Evolutionary conservation across 306 rosid genomes (phyloP).

Genomic region (Purshia tridentata): DNA sequence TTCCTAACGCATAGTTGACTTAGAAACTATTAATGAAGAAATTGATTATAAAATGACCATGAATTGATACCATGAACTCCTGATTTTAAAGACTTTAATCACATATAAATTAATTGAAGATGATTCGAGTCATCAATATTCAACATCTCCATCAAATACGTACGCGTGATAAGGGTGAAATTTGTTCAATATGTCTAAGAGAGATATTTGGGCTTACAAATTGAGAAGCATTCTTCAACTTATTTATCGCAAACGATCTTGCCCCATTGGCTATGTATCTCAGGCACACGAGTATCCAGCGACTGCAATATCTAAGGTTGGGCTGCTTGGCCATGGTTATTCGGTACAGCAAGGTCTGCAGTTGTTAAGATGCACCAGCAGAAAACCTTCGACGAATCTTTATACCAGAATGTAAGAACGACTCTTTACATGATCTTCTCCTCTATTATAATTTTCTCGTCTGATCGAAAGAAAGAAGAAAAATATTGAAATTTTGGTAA

Average conservation of each 20-base stretch:
- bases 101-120: too few species aligned
- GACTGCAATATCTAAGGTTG: constrained; percentile 8
- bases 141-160: too few species aligned
- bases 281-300: constrained; percentile 19
- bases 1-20: too few species aligned
- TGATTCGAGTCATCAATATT: too few species aligned
- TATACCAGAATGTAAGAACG: constrained; percentile 32
- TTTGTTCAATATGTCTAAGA: constrained; percentile 36
- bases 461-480: not conserved
- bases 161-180: too few species aligned
- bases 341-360: constrained; percentile 22
- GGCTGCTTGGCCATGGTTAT: constrained; percentile 7
- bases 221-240: not conserved
- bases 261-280: not conserved
- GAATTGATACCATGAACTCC: too few species aligned
- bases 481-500: not conserved
- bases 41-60: too few species aligned
- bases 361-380: constrained; percentile 29
- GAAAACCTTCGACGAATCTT: constrained; percentile 20
- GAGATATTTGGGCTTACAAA: constrained; percentile 24
- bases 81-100: too few species aligned
- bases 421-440: not conserved
- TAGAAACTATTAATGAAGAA: too few species aligned
- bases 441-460: not conserved
- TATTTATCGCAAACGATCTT: not conserved